Base-by-base conservation (phyloP, 2,329 filamentous ascomycete species). In the Aspergillus vadensis region DNA sequence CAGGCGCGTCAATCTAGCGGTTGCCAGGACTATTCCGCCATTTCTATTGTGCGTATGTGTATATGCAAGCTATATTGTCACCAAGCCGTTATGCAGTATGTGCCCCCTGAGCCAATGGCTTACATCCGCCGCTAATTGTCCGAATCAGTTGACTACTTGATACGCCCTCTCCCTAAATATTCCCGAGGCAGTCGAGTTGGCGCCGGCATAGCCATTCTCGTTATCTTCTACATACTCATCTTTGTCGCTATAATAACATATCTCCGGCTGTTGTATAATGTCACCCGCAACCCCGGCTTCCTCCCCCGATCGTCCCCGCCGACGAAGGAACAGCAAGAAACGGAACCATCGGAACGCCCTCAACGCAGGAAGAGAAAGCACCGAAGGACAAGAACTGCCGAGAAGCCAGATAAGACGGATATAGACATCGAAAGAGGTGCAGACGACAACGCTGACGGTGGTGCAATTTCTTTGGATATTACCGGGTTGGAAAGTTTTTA, bases 401-500 rank as follows among this genome's bases (percentile, higher is more conserved):
- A 72, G 61, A 70, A 73, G 58, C 55, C 57, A 4, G 53, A 63
- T 30, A 57, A 55, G 19, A 30, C 60, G 12, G 66, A 69, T 2
- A 47, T 55, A n/a, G 74, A 75, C 36, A 57, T 73, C 15, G 74
- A 76, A 44, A 66, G 65, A 10, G 72, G 69, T 5, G 53, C 64
- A 19, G 63, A 67, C 49, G 62, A 63, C 58, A 65, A 67, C 50
- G 64, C 66, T 6, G 71, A 67, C 48, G 69, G 58, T 12, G 67
- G 59, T 30, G 65, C 69, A 27, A 70, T 66, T 36, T 70, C 72
- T 59, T 82, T 84, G n/a, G 85, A 91, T 64, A 86, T 85, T 55
- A 85, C 87, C 10, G 88, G 89, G 0, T 80, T 93, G 54, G 89
- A 93, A 67, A 77, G 81, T 4, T 96, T 96, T 72, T 96, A 95